phyloP scores from a whole-genome alignment of 805 yeast species.

The Wickerhamiella sergipiensis region DNA sequence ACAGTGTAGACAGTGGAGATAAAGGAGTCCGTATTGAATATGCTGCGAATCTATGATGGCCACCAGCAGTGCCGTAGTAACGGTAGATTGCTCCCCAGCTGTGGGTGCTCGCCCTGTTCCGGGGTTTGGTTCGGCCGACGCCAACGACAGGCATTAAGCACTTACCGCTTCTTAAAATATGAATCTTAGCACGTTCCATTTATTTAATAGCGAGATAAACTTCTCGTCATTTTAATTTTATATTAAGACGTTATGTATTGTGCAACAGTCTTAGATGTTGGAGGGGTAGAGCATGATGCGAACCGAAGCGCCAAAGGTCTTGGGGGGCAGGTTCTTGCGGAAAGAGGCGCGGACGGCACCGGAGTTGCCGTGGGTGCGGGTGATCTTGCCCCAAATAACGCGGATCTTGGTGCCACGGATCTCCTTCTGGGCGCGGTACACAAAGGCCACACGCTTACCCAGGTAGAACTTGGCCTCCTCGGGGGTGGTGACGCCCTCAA shows the following conservation, averaged over 20 bases:
- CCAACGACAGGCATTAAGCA: too few relatives aligned
- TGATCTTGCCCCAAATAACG: conserved; percentile 98
- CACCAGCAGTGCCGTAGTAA: too few relatives aligned
- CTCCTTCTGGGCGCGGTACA: conserved; percentile 97
- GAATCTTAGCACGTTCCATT: background rate
- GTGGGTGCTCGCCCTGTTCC: too few relatives aligned
- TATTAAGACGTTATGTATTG: conserved; percentile 3
- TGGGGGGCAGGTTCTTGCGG: conserved; percentile 98
- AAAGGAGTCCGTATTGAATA: too few relatives aligned
- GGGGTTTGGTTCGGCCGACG: too few relatives aligned
- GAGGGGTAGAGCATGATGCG: conserved; percentile 99
- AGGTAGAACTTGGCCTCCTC: conserved; percentile 98
- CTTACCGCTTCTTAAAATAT: too few relatives aligned
- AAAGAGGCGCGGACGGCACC: conserved; percentile 98
- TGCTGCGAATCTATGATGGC: too few relatives aligned
- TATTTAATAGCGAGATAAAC: background rate
- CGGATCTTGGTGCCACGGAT: conserved; percentile 97
- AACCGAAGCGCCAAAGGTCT: conserved; percentile 99
- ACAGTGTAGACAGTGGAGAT: too few relatives aligned
- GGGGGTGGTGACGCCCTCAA: conserved; percentile 87
- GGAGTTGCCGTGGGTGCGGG: conserved; percentile 97
- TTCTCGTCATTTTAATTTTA: conserved; percentile 1
- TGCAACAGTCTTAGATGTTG: conserved; percentile 60
- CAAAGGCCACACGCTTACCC: conserved; percentile 99
- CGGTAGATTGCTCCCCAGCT: too few relatives aligned